Evolutionary conservation across 257 asterid species (phyloP), one percentile per base, ranked within the genome.

Genomic region (Solanum clarkiae): DNA sequence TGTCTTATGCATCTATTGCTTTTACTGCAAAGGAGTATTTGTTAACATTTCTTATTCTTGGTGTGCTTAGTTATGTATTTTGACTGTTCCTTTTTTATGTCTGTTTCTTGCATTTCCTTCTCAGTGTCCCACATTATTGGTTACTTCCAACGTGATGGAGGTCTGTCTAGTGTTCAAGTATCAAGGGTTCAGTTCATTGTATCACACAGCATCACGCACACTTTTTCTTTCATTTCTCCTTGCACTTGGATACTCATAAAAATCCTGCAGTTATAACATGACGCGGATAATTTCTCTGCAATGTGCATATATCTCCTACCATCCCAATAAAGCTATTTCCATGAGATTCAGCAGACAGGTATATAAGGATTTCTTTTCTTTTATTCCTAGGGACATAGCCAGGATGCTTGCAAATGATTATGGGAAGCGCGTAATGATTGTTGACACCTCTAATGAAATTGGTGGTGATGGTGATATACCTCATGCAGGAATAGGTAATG

Each of bases 401-500:
- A 90, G 99, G 85, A 95, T 96, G 99, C 98, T 96, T 82, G 98
- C 99, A 57, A 89, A 93, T 90, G 99, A 95, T 88, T 95, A 95
- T 80, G 84, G 83, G 85, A 96, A 92, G 90, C 98, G 99, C 16
- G 98, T 96, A 36, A 96, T 96, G 99, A 95, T 96, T 89, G 99
- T 96, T 81, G 99, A 96, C 90, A 96, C 99, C 86, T 96, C 99
- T 17, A 96, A 96, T 87, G 99, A 96, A 88, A 95, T 96, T 86
- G 99, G 98, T 80, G 99, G 99, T 54, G 99, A 96, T 86, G 99
- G 99, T 81, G 99, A 96, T 89, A 93, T 96, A 80, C 97, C 99
- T 84, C 99, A 96, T 85, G 90, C 90, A 36, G 99, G 99, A 90
- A 93, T 96, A 83, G 99, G 99, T 81, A 90, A 87, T 87, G 99